A percentile compares a stretch with the other conserved stretches of the same genome.
Conservation (phyloP, 2,329 filamentous ascomycete genomes). For the Metarhizium guizhouense region DNA sequence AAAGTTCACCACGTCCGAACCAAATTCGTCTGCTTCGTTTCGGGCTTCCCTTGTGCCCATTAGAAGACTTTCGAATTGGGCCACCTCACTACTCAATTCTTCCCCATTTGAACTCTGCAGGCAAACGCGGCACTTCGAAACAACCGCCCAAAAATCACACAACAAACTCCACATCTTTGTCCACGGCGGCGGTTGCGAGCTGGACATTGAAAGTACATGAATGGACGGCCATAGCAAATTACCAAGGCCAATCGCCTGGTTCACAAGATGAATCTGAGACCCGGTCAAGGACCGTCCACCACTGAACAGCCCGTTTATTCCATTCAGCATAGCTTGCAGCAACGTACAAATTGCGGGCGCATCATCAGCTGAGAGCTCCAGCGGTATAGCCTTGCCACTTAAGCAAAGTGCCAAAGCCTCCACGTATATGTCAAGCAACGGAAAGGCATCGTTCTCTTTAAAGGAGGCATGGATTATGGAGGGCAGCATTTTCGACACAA, state of each 20-base stretch:
- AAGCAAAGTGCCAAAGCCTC: conserved; percentile 31
- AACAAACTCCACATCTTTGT: conserved; percentile 11
- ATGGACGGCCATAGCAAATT: conserved; percentile 24
- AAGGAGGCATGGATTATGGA: conserved; percentile 35
- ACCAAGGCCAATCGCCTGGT: conserved; percentile 17
- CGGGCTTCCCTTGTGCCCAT: conserved; percentile 9
- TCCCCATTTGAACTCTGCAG: conserved; percentile 9
- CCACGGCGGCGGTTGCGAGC: conserved; percentile 10
- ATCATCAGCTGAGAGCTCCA: conserved; percentile 25
- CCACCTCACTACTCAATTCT: conserved; percentile 9
- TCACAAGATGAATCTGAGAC: conserved; percentile 18
- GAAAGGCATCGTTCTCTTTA: conserved; percentile 28
- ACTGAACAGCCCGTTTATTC: conserved; percentile 17
- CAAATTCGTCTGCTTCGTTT: neutral
- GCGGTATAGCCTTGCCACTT: conserved; percentile 23
- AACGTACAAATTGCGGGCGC: conserved; percentile 23
- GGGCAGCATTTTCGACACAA: conserved; percentile 44
- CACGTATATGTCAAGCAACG: conserved; percentile 41
- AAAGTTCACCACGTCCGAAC: conserved; percentile 29
- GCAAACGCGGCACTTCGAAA: conserved; percentile 11
- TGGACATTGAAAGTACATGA: conserved; percentile 11
- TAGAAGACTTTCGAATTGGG: conserved; percentile 14
- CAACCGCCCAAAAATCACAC: conserved; percentile 9
- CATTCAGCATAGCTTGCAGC: conserved; percentile 20
- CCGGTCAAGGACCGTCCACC: conserved; percentile 11